Base-by-base conservation (phyloP, 768 basidiomycete species). In the Tephrocybe sp. region DNA sequence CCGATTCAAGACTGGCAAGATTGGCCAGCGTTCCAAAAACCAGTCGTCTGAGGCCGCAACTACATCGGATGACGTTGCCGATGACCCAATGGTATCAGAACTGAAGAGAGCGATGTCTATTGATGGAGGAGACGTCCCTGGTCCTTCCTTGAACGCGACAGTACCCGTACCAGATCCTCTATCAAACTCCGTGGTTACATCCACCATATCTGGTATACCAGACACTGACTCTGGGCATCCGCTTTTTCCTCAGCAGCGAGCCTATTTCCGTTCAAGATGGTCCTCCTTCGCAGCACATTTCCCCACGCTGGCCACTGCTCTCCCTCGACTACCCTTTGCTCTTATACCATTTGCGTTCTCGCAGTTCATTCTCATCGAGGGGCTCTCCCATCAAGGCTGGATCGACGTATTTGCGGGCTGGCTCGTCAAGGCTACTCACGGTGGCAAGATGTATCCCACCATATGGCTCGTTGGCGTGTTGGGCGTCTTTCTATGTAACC, bases 351-450 rank as follows among this genome's bases (percentile, higher is more conserved):
- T 99, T 62, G 90, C 93, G 0, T 94, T 98, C 62, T 86, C 89
- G 1, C 92, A 95, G 69, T 98, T 98, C 70, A 92, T 98, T 55
- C 82, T 99, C 46, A 91, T 97, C 47, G 89, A 95, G 61, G 89
- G 77, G 0, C 78, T 99, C 3, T 76, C 84, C 18, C 77, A 83
- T 53, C 83, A 86, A 52, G 93, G 93, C n/a, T 99, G 95, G 94
- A 91, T 96, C 6, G 76, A 82, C 6, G 77, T 95, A n/a, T 96
- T 95, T 62, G 87, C 83, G 7, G 51, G 57, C 9, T 62, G 61
- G 61, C 56, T 62, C 15, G 49, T 40, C 0, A 58, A 55, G 48
- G 61, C 61, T 16, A 51, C 61, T 1, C 50, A 32, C 27, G 37
- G 38, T n/a, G 51, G 60, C 21, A 41, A 57, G 9, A 58, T 62